phyloP scores from a whole-genome alignment of 2,329 filamentous ascomycete genomes.

The Neofusicoccum umdonicola region DNA sequence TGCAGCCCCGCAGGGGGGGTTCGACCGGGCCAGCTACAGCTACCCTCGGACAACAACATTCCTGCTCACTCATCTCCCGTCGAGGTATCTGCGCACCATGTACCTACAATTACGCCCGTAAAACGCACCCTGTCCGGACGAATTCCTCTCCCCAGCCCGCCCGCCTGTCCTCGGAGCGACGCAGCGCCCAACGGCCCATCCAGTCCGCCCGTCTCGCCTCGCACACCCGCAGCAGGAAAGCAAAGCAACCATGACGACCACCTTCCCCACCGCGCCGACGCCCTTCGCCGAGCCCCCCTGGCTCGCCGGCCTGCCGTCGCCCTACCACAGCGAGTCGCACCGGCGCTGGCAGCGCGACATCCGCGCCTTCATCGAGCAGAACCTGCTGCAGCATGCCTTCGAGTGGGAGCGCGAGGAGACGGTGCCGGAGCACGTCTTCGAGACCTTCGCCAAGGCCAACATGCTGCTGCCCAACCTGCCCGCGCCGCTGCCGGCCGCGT shows the following conservation, averaged over 20 bases:
- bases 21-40: not conserved
- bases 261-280: constrained; percentile 30
- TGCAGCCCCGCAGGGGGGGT: not conserved
- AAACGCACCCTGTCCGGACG: not conserved
- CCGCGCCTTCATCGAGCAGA: constrained; percentile 62
- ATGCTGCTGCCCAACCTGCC: constrained; percentile 71
- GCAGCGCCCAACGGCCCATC: not conserved
- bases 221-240: too few relatives aligned
- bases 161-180: not conserved
- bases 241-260: not conserved
- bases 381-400: constrained; percentile 61
- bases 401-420: constrained; percentile 69
- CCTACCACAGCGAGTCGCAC: constrained; percentile 68
- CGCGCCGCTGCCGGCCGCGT: constrained; percentile 65
- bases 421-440: constrained; percentile 63
- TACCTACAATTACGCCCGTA: not conserved
- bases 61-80: not conserved
- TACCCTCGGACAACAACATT: not conserved
- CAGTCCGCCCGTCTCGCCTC: not conserved
- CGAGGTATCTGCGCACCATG: not conserved
- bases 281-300: constrained; percentile 75
- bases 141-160: not conserved
- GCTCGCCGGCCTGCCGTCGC: constrained; percentile 66
- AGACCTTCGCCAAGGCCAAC: constrained; percentile 61
- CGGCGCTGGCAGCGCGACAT: constrained; percentile 65